Base-by-base conservation (phyloP, 1,284 basidiomycete genomes). In the Meripilus lineatus region DNA sequence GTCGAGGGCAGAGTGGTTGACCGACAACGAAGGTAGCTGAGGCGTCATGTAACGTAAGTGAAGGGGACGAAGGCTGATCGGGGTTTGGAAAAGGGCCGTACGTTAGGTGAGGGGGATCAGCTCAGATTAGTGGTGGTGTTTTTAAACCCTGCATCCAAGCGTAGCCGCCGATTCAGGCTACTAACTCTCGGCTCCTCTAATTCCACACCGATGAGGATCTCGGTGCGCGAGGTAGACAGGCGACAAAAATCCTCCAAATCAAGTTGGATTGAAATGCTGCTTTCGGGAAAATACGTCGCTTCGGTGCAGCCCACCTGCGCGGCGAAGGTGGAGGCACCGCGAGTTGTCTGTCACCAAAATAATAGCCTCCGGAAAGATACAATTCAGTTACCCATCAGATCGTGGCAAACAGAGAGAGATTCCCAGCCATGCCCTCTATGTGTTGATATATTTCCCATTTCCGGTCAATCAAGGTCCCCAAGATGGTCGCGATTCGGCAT, bases 21-120 rank as follows among this genome's bases (percentile, higher is more conserved):
- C n/a, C n/a, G n/a, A n/a, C 39, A 56, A 52, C 45, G 56, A 61
- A 46, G 55, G 48, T 48, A 56, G 51, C n/a, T n/a, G n/a, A 34
- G 64, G 62, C 59, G 58, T 61, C 60, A 63, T 62, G 55, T 58
- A 57, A 58, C 56, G 60, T 62, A 61, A 63, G 49, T 44, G 50
- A 46, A 55, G 49, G 55, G 54, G 55, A 47, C 47, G 47, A 50
- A 53, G 55, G 55, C 51, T 55, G 54, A 58, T 60, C 59, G 58
- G 57, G 56, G 58, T 54, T n/a, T n/a, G n/a, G n/a, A n/a, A n/a
- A n/a, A 55, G 59, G 53, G 52, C 44, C 42, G 52, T 47, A 42
- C 26, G 45, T 52, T 42, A 35, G 21, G 36, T 42, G 45, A 47
- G 38, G 46, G 38, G 51, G 53, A 58, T 56, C 55, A 56, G 51